These are phyloP conservation scores for Ogataea ganodermae DNA, from an alignment of 805 yeast genomes.

Conservation along the genomic window DNA sequence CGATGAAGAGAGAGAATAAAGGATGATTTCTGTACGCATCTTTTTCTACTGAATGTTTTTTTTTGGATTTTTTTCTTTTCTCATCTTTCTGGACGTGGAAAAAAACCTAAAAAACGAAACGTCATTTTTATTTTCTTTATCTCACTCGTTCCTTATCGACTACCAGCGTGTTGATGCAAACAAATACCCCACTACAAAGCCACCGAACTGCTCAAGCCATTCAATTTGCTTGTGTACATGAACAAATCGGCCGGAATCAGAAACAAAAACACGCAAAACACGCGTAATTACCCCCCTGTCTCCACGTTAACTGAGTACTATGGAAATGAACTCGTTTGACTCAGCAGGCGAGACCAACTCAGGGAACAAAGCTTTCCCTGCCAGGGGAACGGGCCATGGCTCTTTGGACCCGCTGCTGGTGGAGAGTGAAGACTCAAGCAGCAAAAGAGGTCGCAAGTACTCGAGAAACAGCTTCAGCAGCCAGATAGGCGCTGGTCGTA, in stretches of 20 bases:
- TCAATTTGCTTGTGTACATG: background rate
- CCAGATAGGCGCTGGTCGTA: background rate
- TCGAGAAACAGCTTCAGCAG: conserved; percentile 12
- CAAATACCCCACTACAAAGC: too few relatives aligned
- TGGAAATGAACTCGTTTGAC: conserved; percentile 5
- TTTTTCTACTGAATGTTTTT: background rate
- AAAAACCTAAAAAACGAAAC: conserved; percentile 2
- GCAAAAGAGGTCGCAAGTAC: background rate
- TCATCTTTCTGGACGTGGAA: background rate
- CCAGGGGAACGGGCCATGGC: background rate
- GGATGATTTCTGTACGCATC: too few relatives aligned
- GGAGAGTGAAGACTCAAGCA: background rate
- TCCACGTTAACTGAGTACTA: background rate
- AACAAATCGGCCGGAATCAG: background rate
- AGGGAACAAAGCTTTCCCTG: background rate
- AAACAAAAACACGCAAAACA: background rate
- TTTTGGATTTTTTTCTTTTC: background rate
- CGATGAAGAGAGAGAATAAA: conserved; percentile 1
- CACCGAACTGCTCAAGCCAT: background rate
- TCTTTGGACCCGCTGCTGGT: conserved; percentile 7
- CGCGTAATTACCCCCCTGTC: background rate
- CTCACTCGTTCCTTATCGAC: background rate
- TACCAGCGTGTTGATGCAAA: background rate
- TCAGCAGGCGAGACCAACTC: background rate
- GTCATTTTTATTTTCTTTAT: background rate